Percentiles rank a stretch among this genome's conserved stretches.
These are phyloP conservation scores for Maudiozyma humilis DNA, from an alignment of 1,139 yeast species.

Conservation along the genomic window DNA sequence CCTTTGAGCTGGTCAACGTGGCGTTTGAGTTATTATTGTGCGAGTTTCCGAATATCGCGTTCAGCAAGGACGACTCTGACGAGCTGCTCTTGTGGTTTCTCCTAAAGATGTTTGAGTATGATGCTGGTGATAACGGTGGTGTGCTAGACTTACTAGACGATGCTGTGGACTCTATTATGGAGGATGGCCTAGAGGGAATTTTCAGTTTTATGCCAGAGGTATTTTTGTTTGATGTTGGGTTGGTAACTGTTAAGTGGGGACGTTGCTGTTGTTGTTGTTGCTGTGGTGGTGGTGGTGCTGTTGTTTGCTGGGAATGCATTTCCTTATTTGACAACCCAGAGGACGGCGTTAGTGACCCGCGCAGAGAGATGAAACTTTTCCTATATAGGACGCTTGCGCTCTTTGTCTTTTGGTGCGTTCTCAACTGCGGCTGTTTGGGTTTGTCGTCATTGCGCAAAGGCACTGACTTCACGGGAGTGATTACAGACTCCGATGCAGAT, in stretches of 20 bases:
- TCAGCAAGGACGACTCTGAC: slow-evolving; percentile 42
- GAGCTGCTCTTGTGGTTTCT: slow-evolving; percentile 52
- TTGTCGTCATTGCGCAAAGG: slow-evolving; percentile 12
- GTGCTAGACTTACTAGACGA: slow-evolving; percentile 38
- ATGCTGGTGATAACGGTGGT: slow-evolving; percentile 30
- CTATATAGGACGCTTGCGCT: slow-evolving; percentile 30
- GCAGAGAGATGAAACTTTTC: slow-evolving; percentile 29
- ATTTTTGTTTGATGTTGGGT: slow-evolving; percentile 17
- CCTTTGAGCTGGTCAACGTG: neutral
- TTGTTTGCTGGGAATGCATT: neutral
- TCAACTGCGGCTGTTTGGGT: slow-evolving; percentile 5
- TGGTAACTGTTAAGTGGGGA: neutral
- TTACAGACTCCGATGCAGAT: slow-evolving; percentile 24
- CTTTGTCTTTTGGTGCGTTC: slow-evolving; percentile 26
- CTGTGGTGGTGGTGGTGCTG: neutral
- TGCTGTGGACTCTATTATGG: slow-evolving; percentile 40
- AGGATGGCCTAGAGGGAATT: slow-evolving; percentile 43
- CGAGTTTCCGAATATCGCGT: slow-evolving; percentile 27
- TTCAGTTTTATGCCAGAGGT: slow-evolving; percentile 24
- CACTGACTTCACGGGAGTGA: slow-evolving; percentile 8
- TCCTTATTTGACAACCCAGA: neutral
- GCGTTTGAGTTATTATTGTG: slow-evolving; percentile 5
- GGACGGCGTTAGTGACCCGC: slow-evolving; percentile 18
- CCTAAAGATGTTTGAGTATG: slow-evolving; percentile 43
- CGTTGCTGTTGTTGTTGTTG: neutral